Evolutionary conservation across 306 rosid genomes (phyloP).

Genomic region (Dalbergia cultrata): DNA sequence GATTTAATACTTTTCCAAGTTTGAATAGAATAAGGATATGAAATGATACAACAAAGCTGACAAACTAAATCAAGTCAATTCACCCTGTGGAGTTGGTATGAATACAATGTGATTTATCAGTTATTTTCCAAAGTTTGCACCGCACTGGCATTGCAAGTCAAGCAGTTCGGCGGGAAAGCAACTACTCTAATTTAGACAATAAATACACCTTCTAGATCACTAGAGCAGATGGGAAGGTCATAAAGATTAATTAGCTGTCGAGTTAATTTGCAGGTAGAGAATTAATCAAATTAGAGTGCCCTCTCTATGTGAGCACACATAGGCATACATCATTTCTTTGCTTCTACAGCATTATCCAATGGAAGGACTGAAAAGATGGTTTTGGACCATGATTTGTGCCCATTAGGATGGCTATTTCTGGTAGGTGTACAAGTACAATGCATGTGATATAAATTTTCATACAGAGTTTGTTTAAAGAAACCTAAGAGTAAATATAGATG

Average conservation of each 20-base stretch:
- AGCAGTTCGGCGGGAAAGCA: neutral
- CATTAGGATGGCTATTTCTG: neutral
- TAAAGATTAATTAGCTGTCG: neutral
- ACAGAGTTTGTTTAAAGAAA: neutral
- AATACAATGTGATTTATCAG: neutral
- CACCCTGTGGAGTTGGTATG: neutral
- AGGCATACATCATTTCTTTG: neutral
- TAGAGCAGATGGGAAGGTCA: neutral
- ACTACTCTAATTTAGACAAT: no score
- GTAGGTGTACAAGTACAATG: neutral
- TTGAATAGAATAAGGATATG: neutral
- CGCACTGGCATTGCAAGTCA: neutral
- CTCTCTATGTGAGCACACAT: neutral
- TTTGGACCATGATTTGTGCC: neutral
- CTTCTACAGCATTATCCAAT: neutral
- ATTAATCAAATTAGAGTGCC: neutral
- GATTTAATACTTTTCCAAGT: neutral
- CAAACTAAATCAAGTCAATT: neutral
- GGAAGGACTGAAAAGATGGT: no score
- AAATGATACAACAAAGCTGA: neutral
- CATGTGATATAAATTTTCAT: neutral
- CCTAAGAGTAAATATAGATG: neutral
- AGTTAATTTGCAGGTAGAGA: neutral
- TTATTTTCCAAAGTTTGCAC: neutral
- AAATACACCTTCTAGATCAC: neutral